phyloP scores from a whole-genome alignment of 176 grass and related monocot species.

The Tuctoria greenei region DNA sequence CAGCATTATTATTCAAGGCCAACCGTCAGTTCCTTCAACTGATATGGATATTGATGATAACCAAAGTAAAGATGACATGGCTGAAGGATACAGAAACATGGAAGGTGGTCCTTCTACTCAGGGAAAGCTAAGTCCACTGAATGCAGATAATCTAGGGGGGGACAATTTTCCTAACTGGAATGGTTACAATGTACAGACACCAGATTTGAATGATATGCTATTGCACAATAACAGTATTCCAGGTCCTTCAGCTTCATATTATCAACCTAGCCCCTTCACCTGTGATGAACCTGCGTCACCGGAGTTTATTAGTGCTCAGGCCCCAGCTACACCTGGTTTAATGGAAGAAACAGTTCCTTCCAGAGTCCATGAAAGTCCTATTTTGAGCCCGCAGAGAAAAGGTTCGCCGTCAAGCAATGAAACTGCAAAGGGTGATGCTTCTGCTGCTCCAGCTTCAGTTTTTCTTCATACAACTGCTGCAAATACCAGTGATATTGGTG shows the following conservation, averaged over 20 bases:
- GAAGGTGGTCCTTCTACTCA: conserved; percentile 38
- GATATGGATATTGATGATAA: conserved; percentile 81
- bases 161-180: conserved; percentile 59
- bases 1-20: conserved; percentile 62
- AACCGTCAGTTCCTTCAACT: conserved; percentile 43
- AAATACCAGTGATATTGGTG: conserved; percentile 45
- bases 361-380: conserved; percentile 71
- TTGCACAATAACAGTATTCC: conserved; percentile 61
- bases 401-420: conserved; percentile 64
- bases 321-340: conserved; percentile 86
- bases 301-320: conserved; percentile 65
- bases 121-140: conserved; percentile 29
- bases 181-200: conserved; percentile 79
- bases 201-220: conserved; percentile 88
- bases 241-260: conserved; percentile 53
- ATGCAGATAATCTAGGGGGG: conserved; percentile 31
- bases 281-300: conserved; percentile 57
- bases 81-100: conserved; percentile 52
- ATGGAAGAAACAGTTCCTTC: conserved; percentile 82
- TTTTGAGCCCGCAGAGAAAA: conserved; percentile 66
- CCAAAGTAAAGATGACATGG: conserved; percentile 49
- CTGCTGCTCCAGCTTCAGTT: conserved; percentile 36
- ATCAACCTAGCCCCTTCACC: conserved; percentile 51
- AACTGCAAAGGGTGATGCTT: conserved; percentile 51
- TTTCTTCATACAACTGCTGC: conserved; percentile 31